These are phyloP conservation scores for Rosa persica DNA, from an alignment of 306 rosid species.

Conservation along the genomic window DNA sequence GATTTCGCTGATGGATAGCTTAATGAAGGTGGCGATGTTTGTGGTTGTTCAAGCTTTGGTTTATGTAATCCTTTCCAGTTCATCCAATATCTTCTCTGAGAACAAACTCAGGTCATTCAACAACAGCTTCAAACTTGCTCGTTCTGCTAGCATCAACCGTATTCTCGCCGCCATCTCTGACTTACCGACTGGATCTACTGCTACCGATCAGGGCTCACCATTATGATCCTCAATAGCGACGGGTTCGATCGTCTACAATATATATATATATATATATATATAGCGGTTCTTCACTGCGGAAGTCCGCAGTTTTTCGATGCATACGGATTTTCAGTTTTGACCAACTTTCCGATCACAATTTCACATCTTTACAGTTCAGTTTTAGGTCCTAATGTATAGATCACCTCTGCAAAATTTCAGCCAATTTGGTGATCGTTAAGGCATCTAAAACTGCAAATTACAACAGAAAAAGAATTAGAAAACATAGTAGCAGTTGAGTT, in stretches of 20 bases:
- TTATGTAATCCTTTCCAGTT: conserved; percentile 27
- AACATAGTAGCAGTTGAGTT: background rate
- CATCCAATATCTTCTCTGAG: conserved; percentile 30
- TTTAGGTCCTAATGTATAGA: no score
- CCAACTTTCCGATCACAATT: no score
- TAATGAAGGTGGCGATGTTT: conserved; percentile 22
- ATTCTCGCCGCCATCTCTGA: conserved; percentile 29
- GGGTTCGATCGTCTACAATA: no score
- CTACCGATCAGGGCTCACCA: background rate
- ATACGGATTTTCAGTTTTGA: no score
- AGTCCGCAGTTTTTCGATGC: no score
- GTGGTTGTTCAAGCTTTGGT: conserved; percentile 30
- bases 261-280: no score
- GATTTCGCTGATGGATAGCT: background rate
- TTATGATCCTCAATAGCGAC: background rate
- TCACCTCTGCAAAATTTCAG: no score
- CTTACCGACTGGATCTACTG: background rate
- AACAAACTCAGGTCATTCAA: conserved; percentile 19
- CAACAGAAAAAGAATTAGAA: no score
- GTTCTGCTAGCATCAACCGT: conserved; percentile 18
- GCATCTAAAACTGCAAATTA: no score
- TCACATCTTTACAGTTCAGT: no score
- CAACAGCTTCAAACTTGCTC: conserved; percentile 22
- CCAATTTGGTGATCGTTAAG: no score
- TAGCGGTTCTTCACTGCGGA: no score